Base-by-base conservation (phyloP, 2,329 filamentous ascomycete species). In the Aaosphaeria arxii region DNA sequence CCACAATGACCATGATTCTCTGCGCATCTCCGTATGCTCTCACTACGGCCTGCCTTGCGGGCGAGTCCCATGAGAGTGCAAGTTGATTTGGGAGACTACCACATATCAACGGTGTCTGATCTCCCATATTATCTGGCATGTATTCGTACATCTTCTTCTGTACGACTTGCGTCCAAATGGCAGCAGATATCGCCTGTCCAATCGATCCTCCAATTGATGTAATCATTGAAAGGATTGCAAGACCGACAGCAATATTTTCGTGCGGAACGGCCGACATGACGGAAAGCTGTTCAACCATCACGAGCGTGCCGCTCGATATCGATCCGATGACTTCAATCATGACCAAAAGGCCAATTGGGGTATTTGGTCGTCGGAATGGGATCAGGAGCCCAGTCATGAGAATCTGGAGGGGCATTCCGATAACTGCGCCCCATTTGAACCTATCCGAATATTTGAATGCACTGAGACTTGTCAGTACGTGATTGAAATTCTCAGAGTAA, bases 301-400 rank as follows among this genome's bases (percentile, higher is more conserved):
- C 4, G 9, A 31, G 30, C 6, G 41, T 43, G 11, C 28, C 24
- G 17, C 41, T 29, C 6, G 28, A 7, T 11, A 43, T 30, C 24
- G 41, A 7, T 7, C 24, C 9, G 28, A 43, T 30, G 24, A 43
- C 41, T 43, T 43, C 28, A 17, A 30, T 9, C 41, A 43, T 30
- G 28, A 43, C 41, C 2, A 43, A 11, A 11, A 30, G 30, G 24
- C 41, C 41, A 17, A 5, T 32, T 11, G 24, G 2, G 24, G 41
- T 43, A 30, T 74, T 57, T 82, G 57, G 57, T n/a, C 52, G 50
- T 17, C 56, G 56, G 51, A 58, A 58, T 38, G 53, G 50, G 7
- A 58, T 84, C 40, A 86, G 72, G 2, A 86, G 72, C 11, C 83
- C 83, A 52, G 84, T 85, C 1, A 82, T 81, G 24, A 83, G 79